Conservation (phyloP, 1,139 yeast genomes). For the Debaryomyces sp. region DNA sequence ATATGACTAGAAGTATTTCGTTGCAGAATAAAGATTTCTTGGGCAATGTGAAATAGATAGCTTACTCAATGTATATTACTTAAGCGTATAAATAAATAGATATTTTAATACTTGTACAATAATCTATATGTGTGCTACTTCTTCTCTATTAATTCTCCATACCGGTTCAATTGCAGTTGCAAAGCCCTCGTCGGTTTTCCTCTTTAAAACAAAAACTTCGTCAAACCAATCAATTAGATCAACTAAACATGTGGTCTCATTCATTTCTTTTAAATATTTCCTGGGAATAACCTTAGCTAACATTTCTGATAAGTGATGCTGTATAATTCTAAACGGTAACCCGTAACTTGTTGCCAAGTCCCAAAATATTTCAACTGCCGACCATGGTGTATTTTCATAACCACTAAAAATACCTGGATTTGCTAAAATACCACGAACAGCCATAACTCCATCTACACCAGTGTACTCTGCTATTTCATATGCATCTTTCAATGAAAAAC, state of each 20-base stretch:
- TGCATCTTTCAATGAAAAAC: slow-evolving; percentile 69
- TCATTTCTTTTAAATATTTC: slow-evolving; percentile 61
- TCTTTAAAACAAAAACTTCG: slow-evolving; percentile 58
- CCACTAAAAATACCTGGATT: slow-evolving; percentile 92
- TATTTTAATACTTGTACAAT: background rate
- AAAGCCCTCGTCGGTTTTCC: slow-evolving; percentile 70
- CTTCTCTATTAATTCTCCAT: slow-evolving; percentile 42
- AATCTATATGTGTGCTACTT: slow-evolving; percentile 28
- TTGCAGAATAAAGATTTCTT: slow-evolving; percentile 62
- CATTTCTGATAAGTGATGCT: slow-evolving; percentile 91
- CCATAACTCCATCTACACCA: slow-evolving; percentile 91
- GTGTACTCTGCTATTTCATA: slow-evolving; percentile 61
- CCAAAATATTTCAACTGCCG: slow-evolving; percentile 82
- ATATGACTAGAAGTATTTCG: slow-evolving; percentile 86
- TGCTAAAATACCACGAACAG: slow-evolving; percentile 82
- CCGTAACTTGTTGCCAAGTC: slow-evolving; percentile 79
- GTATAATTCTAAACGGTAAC: slow-evolving; percentile 77
- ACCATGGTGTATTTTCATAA: slow-evolving; percentile 78
- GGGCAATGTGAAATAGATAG: slow-evolving; percentile 4
- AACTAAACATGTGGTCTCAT: slow-evolving; percentile 56
- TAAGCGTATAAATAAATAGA: slow-evolving; percentile 5
- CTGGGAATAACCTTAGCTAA: slow-evolving; percentile 62
- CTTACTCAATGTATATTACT: background rate
- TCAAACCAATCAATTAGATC: slow-evolving; percentile 87
- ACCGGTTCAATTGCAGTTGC: slow-evolving; percentile 62